Percentiles rank a stretch among this genome's conserved stretches.
phyloP scores from a whole-genome alignment of 345 rosid species.

The Moringa oleifera region DNA sequence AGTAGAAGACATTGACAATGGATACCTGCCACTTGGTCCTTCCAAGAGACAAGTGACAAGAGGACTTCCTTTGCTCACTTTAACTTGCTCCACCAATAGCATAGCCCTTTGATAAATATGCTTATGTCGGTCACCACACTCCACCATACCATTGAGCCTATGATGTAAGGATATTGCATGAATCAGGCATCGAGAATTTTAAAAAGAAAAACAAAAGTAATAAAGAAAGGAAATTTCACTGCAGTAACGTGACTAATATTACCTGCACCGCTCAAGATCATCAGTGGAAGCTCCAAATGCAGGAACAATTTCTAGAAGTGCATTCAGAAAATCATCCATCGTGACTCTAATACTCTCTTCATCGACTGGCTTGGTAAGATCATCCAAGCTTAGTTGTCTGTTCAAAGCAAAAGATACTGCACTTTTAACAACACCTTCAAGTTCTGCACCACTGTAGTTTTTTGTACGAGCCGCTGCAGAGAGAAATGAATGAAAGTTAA shows the following conservation, averaged over 20 bases:
- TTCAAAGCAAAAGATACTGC: slow-evolving; percentile 95
- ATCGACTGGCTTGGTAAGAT: slow-evolving; percentile 93
- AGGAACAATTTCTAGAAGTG: slow-evolving; percentile 70
- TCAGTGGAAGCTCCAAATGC: slow-evolving; percentile 99
- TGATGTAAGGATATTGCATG: slow-evolving; percentile 16
- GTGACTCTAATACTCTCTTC: slow-evolving; percentile 95
- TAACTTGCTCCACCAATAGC: slow-evolving; percentile 91
- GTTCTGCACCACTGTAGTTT: slow-evolving; percentile 98
- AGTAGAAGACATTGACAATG: slow-evolving; percentile 5
- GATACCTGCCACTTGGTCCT: slow-evolving; percentile 92
- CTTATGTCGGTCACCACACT: slow-evolving; percentile 71
- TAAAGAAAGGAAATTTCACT: too few species aligned
- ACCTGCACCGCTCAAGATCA: slow-evolving; percentile 97
- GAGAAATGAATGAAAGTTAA: slow-evolving; percentile 8
- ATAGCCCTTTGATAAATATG: slow-evolving; percentile 89
- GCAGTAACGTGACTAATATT: slow-evolving; percentile 16
- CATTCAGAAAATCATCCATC: slow-evolving; percentile 86
- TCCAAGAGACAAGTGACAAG: slow-evolving; percentile 92
- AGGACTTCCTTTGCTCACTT: slow-evolving; percentile 95
- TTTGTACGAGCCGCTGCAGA: slow-evolving; percentile 92
- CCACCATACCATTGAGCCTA: slow-evolving; percentile 91
- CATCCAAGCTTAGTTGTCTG: slow-evolving; percentile 92
- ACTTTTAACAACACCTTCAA: slow-evolving; percentile 99
- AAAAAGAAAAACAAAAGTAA: too few species aligned
- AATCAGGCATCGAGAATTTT: slow-evolving; percentile 9